Conservation (phyloP, 1,284 basidiomycete species). For the Leucoagaricus sp. region DNA sequence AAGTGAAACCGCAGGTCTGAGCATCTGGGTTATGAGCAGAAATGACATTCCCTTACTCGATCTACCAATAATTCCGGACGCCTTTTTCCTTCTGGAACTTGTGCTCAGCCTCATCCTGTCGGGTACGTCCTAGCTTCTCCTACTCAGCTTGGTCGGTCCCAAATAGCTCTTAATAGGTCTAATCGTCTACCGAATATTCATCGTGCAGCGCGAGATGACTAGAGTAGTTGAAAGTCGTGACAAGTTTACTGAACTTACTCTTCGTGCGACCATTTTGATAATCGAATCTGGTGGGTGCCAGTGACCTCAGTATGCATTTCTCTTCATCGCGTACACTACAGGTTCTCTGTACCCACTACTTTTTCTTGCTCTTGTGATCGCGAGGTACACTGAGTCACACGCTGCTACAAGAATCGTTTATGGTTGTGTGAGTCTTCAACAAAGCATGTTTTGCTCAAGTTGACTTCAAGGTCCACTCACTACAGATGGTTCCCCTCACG, state of each 20-base stretch:
- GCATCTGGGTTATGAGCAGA: background rate
- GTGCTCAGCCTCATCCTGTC: background rate
- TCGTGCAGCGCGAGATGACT: background rate
- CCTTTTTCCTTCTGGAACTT: background rate
- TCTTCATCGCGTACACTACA: no score
- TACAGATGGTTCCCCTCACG: background rate
- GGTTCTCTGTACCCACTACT: background rate
- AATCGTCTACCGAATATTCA: slow-evolving; percentile 2
- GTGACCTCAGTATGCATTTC: no score
- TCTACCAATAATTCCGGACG: background rate
- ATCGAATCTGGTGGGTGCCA: slow-evolving; percentile 5
- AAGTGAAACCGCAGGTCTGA: background rate
- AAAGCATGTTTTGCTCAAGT: background rate
- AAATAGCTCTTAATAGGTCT: no score
- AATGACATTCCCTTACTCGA: background rate
- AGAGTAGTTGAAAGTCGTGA: background rate
- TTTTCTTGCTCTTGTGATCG: background rate
- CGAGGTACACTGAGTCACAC: background rate
- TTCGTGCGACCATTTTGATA: background rate
- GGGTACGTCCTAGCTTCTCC: no score
- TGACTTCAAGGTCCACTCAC: background rate
- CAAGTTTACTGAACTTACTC: background rate
- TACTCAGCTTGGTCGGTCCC: no score
- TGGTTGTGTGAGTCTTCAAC: background rate
- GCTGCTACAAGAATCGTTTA: background rate